Base-by-base conservation (phyloP, 805 yeast genomes). In the Metschnikowia dekortorum region DNA sequence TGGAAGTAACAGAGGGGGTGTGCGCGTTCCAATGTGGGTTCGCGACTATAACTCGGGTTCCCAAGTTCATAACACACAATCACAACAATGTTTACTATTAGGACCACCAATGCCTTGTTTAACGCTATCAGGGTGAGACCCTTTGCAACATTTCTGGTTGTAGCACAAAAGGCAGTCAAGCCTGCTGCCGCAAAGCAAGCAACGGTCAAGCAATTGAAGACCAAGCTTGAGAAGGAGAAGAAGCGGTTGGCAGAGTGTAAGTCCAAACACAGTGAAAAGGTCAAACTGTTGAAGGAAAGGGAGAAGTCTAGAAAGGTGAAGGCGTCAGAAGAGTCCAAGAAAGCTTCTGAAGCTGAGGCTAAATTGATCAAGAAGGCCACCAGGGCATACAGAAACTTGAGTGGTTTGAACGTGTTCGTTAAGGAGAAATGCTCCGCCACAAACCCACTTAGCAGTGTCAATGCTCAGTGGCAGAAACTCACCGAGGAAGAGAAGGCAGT, bases 401-500 rank as follows among this genome's bases (percentile, higher is more conserved):
- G 61, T 18, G 61, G 60, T 7, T 61, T 61, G 57, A 62, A 62
- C 29, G 52, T 52, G 34, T 68, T 52, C 46, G 49, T 68, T 36
- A 65, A 65, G 56, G 66, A 64, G 38, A 56, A 53, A 29, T 47
- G 46, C 35, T 36, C 38, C 10, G 46, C 45, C 22, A 51, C 54
- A n/a, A 50, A 49, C 33, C 44, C 53, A 32, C 50, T 68, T 22
- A 50, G 46, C 18, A 59, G 59, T 14, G 52, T 56, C 13, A 49
- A 61, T 13, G 55, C 56, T 31, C 41, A 59, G 32, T 70, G 74
- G 73, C 50, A 54, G 2, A 29, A 46, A 6, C 64, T 73, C 55
- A 39, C 64, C 9, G 63, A 54, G 7, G 49, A 48, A 32, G 75
- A 72, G 52, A 68, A 65, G 56, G 65, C 60, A 11, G 52, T 40